Evolutionary conservation across 352 stramenopile genomes (phyloP).

Genomic region (Pythium coloratum): DNA sequence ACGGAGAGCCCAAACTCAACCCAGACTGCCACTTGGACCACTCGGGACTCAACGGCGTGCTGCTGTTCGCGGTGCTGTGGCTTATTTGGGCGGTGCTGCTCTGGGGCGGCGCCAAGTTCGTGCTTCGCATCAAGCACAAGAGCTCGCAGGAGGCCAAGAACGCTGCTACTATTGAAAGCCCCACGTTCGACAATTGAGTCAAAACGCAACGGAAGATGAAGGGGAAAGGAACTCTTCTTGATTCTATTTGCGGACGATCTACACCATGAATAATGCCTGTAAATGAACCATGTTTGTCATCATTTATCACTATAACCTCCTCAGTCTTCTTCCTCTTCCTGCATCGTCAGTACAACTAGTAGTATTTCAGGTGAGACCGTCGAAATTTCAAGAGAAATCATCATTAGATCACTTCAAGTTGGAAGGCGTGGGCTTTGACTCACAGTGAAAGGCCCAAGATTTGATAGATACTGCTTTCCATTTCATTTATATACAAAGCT

Average conservation of each 20-base stretch:
- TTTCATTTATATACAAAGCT: background rate
- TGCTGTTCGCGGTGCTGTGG: conserved; percentile 59
- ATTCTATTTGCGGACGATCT: background rate
- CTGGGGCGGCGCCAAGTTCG: conserved; percentile 32
- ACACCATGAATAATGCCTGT: background rate
- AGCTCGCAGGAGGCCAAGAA: background rate
- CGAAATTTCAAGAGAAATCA: too few relatives aligned
- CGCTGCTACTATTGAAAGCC: conserved; percentile 18
- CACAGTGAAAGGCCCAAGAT: too few relatives aligned
- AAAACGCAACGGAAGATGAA: background rate
- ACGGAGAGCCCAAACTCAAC: conserved; percentile 45
- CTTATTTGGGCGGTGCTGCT: conserved; percentile 60
- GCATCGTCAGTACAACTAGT: too few relatives aligned
- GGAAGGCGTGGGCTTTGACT: too few relatives aligned
- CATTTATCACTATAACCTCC: too few relatives aligned
- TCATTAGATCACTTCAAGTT: too few relatives aligned
- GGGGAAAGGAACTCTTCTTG: background rate
- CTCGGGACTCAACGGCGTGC: conserved; percentile 47
- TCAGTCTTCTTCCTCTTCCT: too few relatives aligned
- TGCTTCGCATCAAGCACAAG: conserved; percentile 17
- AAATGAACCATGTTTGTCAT: background rate
- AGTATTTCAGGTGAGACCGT: too few relatives aligned
- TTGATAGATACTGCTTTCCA: conserved; percentile 1
- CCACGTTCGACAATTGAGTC: conserved; percentile 8
- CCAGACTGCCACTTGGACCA: conserved; percentile 46